A percentile compares a stretch with the other conserved stretches of the same genome.
Evolutionary conservation across 2,329 filamentous ascomycete genomes (phyloP).

Genomic region (Phialophora expanda): DNA sequence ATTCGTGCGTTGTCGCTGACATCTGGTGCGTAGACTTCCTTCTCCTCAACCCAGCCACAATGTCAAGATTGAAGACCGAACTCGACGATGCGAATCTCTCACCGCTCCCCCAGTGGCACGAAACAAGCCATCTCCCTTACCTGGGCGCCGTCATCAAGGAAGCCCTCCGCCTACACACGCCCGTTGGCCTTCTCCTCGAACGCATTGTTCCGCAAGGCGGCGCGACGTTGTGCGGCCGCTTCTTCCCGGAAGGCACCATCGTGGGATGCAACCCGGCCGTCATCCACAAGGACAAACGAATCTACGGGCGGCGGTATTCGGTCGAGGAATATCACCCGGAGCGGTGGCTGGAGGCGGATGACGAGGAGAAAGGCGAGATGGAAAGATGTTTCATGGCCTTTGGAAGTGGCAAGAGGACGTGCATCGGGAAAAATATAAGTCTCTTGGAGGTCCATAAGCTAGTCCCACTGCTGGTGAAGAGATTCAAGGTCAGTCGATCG

Average conservation of each 20-base stretch:
- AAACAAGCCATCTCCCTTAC: constrained; percentile 29
- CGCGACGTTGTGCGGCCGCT: constrained; percentile 68
- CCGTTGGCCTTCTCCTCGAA: constrained; percentile 72
- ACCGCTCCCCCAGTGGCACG: constrained; percentile 36
- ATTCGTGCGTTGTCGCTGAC: background rate
- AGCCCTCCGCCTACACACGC: constrained; percentile 64
- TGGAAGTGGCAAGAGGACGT: constrained; percentile 12
- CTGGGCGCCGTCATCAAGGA: constrained; percentile 29
- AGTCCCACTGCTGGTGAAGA: constrained; percentile 32
- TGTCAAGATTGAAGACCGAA: constrained; percentile 40
- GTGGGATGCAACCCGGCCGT: constrained; percentile 77
- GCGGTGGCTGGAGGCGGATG: constrained; percentile 39
- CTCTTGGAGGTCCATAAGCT: constrained; percentile 26
- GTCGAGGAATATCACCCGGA: constrained; percentile 39
- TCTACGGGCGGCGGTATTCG: constrained; percentile 44
- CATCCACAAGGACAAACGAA: constrained; percentile 62
- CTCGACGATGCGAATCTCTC: constrained; percentile 37
- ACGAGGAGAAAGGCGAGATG: constrained; percentile 7
- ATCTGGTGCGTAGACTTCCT: constrained; percentile 4
- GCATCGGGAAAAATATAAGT: constrained; percentile 30
- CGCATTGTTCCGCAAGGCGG: constrained; percentile 70
- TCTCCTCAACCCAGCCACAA: constrained; percentile 34
- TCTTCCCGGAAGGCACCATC: constrained; percentile 70
- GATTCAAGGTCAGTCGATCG: constrained; percentile 24
- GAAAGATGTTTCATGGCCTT: constrained; percentile 16